Evolutionary conservation across 495 filamentous ascomycete species (phyloP).

Genomic region (Podospora fimiseda): DNA sequence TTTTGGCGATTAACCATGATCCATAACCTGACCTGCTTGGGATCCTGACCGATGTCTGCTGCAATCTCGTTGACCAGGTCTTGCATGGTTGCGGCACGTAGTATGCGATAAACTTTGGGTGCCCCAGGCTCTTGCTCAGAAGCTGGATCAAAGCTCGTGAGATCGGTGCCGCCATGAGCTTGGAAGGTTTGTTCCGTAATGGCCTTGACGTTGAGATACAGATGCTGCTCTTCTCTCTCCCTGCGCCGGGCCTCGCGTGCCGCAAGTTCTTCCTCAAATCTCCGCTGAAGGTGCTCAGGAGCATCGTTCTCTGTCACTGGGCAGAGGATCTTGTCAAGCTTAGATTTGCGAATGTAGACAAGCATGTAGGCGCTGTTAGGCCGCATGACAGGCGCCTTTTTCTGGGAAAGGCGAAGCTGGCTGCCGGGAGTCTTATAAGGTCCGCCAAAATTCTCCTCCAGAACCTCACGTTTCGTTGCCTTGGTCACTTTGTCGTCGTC

Average conservation of each 20-base stretch:
- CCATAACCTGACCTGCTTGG: constrained; percentile 73
- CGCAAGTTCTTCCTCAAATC: constrained; percentile 74
- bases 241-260: constrained; percentile 65
- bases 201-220: constrained; percentile 78
- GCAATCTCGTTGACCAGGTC: constrained; percentile 67
- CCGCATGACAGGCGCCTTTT: constrained; percentile 45
- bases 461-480: constrained; percentile 81
- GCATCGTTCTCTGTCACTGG: constrained; percentile 68
- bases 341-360: constrained; percentile 88
- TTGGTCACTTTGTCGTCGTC: constrained; percentile 95
- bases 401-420: constrained; percentile 30
- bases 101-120: constrained; percentile 60
- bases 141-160: constrained; percentile 61
- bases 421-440: constrained; percentile 60
- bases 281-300: constrained; percentile 71
- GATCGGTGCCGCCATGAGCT: constrained; percentile 75
- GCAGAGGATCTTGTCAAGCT: constrained; percentile 71
- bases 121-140: constrained; percentile 50
- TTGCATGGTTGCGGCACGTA: constrained; percentile 63
- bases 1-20: constrained; percentile 98
- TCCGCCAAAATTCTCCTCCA: constrained; percentile 96
- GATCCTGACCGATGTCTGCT: constrained; percentile 55
- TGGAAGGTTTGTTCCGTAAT: constrained; percentile 74
- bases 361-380: constrained; percentile 88
- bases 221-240: constrained; percentile 87